Conservation (phyloP, 805 yeast genomes). For the Nadsonia fulvescens region DNA sequence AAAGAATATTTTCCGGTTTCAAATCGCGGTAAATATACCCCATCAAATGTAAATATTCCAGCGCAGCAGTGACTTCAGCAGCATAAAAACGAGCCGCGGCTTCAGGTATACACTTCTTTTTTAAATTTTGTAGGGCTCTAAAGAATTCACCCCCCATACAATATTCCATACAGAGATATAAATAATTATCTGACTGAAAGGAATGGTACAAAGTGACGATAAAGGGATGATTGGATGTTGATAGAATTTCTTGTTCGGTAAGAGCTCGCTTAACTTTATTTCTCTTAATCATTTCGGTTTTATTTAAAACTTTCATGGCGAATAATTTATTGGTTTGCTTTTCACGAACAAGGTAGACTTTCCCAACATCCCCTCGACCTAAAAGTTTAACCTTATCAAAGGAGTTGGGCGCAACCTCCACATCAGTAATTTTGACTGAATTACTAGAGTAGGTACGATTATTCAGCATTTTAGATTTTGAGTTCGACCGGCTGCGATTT, state of each 20-base stretch:
- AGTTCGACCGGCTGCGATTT: constrained; percentile 21
- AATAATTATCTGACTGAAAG: constrained; percentile 80
- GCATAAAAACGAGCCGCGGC: constrained; percentile 87
- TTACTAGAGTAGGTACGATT: constrained; percentile 52
- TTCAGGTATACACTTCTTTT: constrained; percentile 70
- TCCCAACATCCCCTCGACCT: constrained; percentile 97
- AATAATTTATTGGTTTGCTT: constrained; percentile 53
- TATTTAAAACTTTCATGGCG: constrained; percentile 84
- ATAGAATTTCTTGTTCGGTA: constrained; percentile 92
- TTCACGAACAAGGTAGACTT: constrained; percentile 81
- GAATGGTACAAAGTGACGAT: constrained; percentile 93
- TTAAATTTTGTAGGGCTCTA: constrained; percentile 83
- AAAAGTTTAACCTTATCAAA: constrained; percentile 79
- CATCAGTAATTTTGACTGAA: constrained; percentile 55
- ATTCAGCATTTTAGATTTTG: constrained; percentile 25
- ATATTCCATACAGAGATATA: constrained; percentile 93
- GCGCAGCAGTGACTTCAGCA: constrained; percentile 91
- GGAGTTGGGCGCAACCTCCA: constrained; percentile 69
- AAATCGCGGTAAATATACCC: constrained; percentile 93
- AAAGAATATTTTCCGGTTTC: constrained; percentile 85
- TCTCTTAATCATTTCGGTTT: constrained; percentile 86
- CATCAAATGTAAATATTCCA: constrained; percentile 89
- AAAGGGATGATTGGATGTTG: constrained; percentile 92
- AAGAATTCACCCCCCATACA: constrained; percentile 99
- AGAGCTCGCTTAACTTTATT: constrained; percentile 87